Evolutionary conservation across 345 rosid species (phyloP), one percentile per base, ranked within the genome.

Genomic region (Jatropha curcas): DNA sequence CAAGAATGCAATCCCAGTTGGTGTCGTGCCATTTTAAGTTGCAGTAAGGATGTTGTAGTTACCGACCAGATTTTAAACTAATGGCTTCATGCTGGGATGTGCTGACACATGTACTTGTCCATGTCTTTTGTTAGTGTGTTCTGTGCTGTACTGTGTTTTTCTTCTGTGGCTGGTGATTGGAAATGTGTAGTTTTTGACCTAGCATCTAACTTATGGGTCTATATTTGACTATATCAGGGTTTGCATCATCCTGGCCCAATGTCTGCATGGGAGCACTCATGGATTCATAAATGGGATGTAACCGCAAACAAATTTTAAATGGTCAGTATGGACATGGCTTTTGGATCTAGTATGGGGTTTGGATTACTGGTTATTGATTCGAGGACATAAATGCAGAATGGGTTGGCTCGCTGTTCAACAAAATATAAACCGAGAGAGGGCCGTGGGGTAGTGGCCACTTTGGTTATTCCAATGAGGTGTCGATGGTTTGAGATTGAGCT

Each of bases 401-500:
- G 90, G 3, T n/a, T 92, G 94, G 96, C 72, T 79, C 70, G 72
- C 84, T 66, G 41, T 96, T 90, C 71, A 79, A 73, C 82, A n/a
- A 94, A 87, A 75, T 86, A 84, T 65, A 90, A 86, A 81, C 74
- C 79, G n/a, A n/a, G 53, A 86, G 89, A 84, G 96, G 94, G 34
- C 83, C n/a, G n/a, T n/a, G 87, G 66, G 91, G 89, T 79, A 85
- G 89, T 81, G 87, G 78, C 74, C 85, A 85, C 76, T 90, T 59
- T 76, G 88, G 88, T 39, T 90, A 79, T 4, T 87, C 82, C 33
- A 88, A 82, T 70, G 97, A 89, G 48, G 68, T 77, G 62, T 79
- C 59, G 97, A 94, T 77, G 93, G 97, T 52, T 72, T 92, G 83
- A 92, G 88, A n/a, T n/a, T 67, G 98, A 94, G 78, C 89, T 92